Percentiles rank a stretch among this genome's conserved stretches.
Conservation (phyloP, 2,329 filamentous ascomycete genomes). For the Parascedosporium putredinis region DNA sequence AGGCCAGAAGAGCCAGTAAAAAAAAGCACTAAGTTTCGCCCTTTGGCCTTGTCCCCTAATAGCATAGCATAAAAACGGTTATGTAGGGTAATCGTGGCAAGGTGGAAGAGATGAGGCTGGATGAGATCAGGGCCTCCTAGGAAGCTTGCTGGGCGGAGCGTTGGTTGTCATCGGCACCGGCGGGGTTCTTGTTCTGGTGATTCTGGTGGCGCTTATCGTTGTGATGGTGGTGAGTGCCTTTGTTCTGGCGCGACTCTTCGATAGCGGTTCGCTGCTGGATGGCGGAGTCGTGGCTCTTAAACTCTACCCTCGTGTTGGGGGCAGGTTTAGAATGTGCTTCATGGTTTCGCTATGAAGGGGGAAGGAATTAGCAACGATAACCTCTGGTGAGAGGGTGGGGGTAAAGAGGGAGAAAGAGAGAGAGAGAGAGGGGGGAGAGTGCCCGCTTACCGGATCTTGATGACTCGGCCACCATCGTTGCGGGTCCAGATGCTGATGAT, state of each 20-base stretch:
- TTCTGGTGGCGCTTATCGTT: slow-evolving; percentile 21
- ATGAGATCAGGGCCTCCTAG: not conserved
- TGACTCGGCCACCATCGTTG: slow-evolving; percentile 82
- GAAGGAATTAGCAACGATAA: not conserved
- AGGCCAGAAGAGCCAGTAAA: no score
- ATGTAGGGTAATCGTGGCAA: no score
- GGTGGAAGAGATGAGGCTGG: not conserved
- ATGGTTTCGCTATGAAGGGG: slow-evolving; percentile 64
- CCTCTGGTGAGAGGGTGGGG: not conserved
- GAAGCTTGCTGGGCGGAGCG: not conserved
- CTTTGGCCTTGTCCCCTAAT: not conserved
- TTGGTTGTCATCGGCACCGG: slow-evolving; percentile 8
- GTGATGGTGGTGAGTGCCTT: slow-evolving; percentile 41
- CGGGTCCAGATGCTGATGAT: slow-evolving; percentile 97
- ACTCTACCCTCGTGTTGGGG: slow-evolving; percentile 84
- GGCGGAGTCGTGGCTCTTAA: slow-evolving; percentile 93
- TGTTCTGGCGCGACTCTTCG: slow-evolving; percentile 85
- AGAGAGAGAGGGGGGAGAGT: no score
- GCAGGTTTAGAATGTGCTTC: slow-evolving; percentile 79
- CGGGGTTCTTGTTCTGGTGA: slow-evolving; percentile 9
- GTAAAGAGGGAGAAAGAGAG: not conserved
- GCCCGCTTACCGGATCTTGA: slow-evolving; percentile 89
- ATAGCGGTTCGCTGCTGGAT: slow-evolving; percentile 86
- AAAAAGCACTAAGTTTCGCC: not conserved
- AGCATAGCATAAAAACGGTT: no score